Base-by-base conservation (phyloP, 2,329 filamentous ascomycete genomes). In the Sporothrix protearum region DNA sequence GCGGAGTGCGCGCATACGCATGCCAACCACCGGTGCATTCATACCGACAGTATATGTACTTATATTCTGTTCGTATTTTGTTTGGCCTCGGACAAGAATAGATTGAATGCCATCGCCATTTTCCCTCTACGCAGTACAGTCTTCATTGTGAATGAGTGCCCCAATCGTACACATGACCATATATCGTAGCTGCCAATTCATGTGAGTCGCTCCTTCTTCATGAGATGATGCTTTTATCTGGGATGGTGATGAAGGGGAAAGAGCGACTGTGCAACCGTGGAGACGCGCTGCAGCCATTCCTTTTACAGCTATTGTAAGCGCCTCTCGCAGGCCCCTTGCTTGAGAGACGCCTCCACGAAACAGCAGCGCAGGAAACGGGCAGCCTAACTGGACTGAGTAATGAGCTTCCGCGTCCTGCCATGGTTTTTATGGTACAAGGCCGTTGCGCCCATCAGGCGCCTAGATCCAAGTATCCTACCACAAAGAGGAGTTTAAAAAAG, bases 291-390 rank as follows among this genome's bases (percentile, higher is more conserved):
- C 42, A 47, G 42, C 30, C 30, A 61, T 16, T 39, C 55, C 30
- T 61, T 61, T 39, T 64, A 64, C 59, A 64, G 22, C 22, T 28
- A 64, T 63, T 25, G 59, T 64, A 45, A 64, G 59, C 59, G 59
- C 59, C 36, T 45, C 45, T 64, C n/a, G n/a, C 28, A 16, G 25
- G 53, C 53, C 53, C 51, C 53, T 57, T 57, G 53, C 53, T 57
- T 33, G 28, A 10, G 16, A 16, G 12, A 5, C 22, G 14, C 4
- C 19, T 47, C 14, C 42, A 14, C 42, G 14, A 47, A 12, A 2
- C 42, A 45, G 8, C 33, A 64, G n/a, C n/a, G n/a, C n/a, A n/a
- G n/a, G n/a, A n/a, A 42, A 64, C 45, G n/a, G 36, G 59, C 36
- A 63, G 59, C 59, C 36, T 45, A 42, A 57, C 53, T 57, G n/a